Percentiles rank a stretch among this genome's conserved stretches.
These are phyloP conservation scores for Cyclostephanos invisitatus DNA, from an alignment of 108 stramenopile species.

Conservation along the genomic window DNA sequence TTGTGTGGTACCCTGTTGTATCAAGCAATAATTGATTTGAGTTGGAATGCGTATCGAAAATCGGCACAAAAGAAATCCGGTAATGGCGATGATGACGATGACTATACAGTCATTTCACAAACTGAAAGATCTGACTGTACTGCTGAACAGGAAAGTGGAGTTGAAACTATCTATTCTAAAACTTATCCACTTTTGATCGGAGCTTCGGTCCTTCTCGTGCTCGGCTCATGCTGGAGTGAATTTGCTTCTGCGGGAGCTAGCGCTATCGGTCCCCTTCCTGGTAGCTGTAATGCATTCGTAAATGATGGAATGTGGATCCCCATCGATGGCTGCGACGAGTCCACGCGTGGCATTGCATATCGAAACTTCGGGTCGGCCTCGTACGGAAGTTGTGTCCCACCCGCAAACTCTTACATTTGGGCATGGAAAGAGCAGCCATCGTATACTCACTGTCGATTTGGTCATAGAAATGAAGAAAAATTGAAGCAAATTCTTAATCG, in stretches of 20 bases:
- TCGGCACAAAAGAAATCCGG: conserved; percentile 16
- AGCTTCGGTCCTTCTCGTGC: conserved; percentile 43
- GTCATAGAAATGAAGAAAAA: conserved; percentile 57
- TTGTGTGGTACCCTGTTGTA: conserved; percentile 60
- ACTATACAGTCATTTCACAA: conserved; percentile 12
- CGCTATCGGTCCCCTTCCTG: conserved; percentile 61
- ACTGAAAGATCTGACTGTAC: conserved; percentile 16
- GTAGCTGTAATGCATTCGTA: conserved; percentile 58
- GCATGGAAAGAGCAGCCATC: conserved; percentile 65
- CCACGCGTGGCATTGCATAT: conserved; percentile 64
- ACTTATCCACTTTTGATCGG: conserved; percentile 47
- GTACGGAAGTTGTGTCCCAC: conserved; percentile 61
- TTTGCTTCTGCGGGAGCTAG: conserved; percentile 62
- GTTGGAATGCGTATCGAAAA: conserved; percentile 40
- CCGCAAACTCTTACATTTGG: conserved; percentile 57
- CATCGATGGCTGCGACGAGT: conserved; percentile 80
- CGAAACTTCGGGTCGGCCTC: conserved; percentile 56
- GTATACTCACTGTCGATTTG: conserved; percentile 66
- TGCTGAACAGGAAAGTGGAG: conserved; percentile 11
- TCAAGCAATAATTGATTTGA: conserved; percentile 54
- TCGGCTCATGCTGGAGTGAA: conserved; percentile 63
- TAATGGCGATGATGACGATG: conserved; percentile 21
- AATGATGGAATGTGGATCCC: conserved; percentile 77
- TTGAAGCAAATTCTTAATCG: conserved; percentile 57
- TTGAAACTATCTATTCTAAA: conserved; percentile 26